Conservation (phyloP, 2,329 filamentous ascomycete genomes). For the Macrophomina pseudophaseolina region DNA sequence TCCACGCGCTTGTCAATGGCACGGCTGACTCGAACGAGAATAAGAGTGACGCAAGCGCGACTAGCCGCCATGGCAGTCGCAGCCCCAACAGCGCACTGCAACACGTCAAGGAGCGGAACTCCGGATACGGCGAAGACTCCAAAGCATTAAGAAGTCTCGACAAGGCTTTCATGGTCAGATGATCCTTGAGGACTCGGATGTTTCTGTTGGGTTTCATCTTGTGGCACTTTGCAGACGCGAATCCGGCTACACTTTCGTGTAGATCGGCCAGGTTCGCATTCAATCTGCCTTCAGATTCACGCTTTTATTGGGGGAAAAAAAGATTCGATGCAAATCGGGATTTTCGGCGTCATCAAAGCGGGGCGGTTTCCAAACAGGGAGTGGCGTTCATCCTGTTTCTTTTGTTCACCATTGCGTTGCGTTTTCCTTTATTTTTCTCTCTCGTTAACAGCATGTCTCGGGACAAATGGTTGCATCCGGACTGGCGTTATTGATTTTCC, state of each 20-base stretch:
- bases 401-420: not conserved
- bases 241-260: not conserved
- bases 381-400: conserved; percentile 9
- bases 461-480: conserved; percentile 22
- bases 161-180: conserved; percentile 27
- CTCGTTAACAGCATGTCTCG: conserved; percentile 20
- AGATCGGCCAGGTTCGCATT: not conserved
- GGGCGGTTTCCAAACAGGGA: not conserved
- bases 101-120: conserved; percentile 19
- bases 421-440: not conserved
- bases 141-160: conserved; percentile 26
- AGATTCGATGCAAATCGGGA: not conserved
- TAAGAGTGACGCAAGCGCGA: conserved; percentile 36
- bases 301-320: not conserved
- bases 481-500: conserved; percentile 2
- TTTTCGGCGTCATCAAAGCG: conserved; percentile 8
- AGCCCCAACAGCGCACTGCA: conserved; percentile 39
- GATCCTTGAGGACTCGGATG: conserved; percentile 18
- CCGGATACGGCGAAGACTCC: conserved; percentile 24
- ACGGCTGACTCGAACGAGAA: conserved; percentile 35
- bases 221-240: not conserved
- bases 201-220: conserved; percentile 18
- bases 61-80: conserved; percentile 48
- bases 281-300: not conserved
- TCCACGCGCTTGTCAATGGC: conserved; percentile 53